Conservation (phyloP, 2,329 filamentous ascomycete genomes). For the Aplosporella prunicola region DNA sequence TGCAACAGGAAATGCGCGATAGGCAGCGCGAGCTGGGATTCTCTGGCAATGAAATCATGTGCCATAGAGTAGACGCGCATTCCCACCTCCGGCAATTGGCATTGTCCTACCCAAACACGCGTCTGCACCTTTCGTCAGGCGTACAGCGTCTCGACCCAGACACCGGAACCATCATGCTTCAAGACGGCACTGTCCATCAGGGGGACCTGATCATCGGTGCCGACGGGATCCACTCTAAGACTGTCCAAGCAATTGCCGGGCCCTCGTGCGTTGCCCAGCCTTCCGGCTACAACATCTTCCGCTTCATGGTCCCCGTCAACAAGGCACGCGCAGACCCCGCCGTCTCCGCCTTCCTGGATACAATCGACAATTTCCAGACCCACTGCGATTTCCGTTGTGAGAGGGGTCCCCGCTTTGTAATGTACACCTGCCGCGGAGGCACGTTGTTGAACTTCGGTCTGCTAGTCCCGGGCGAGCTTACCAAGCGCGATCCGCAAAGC, state of each 20-base stretch:
- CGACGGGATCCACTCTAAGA: constrained; percentile 7
- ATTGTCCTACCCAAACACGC: constrained; percentile 2
- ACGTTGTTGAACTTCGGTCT: constrained; percentile 6
- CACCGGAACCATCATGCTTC: constrained; percentile 1
- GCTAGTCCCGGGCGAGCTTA: constrained; percentile 1
- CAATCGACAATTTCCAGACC: background rate
- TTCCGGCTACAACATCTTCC: constrained; percentile 5
- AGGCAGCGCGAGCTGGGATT: constrained; percentile 5
- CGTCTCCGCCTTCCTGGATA: constrained; percentile 2
- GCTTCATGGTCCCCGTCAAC: constrained; percentile 3
- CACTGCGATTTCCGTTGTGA: constrained; percentile 1
- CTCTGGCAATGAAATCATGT: constrained; percentile 5
- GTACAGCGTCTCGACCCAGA: constrained; percentile 2
- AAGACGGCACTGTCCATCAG: background rate
- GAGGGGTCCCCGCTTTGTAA: constrained; percentile 3
- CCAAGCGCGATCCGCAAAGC: constrained; percentile 1
- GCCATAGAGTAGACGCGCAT: constrained; percentile 5
- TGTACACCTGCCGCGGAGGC: constrained; percentile 3
- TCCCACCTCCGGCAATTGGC: constrained; percentile 1
- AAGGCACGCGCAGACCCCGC: constrained; percentile 2
- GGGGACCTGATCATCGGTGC: constrained; percentile 4
- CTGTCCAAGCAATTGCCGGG: constrained; percentile 3
- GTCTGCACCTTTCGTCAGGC: constrained; percentile 2
- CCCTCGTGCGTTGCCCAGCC: constrained; percentile 3
- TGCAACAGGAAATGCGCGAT: too few species aligned